Conservation (phyloP, 1,284 basidiomycete genomes). For the Cystobasidium sp. region DNA sequence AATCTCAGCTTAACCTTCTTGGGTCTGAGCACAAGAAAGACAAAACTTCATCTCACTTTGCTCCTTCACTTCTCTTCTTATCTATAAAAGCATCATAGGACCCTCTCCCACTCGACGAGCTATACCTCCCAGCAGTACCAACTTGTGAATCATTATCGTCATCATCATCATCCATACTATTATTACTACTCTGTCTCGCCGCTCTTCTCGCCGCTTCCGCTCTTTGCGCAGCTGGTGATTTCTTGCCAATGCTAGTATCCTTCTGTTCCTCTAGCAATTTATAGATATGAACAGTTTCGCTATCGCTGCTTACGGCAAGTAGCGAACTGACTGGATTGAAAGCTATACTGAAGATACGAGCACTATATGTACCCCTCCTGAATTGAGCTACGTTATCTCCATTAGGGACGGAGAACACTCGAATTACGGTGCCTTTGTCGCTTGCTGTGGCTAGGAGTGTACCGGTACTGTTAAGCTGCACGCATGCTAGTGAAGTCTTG, state of each 20-base stretch:
- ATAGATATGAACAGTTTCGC: slow-evolving; percentile 97
- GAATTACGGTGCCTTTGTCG: slow-evolving; percentile 95
- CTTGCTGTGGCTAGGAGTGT: slow-evolving; percentile 91
- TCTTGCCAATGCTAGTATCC: slow-evolving; percentile 11
- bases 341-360: slow-evolving; percentile 86
- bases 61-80: slow-evolving; percentile 52
- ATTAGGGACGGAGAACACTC: slow-evolving; percentile 88
- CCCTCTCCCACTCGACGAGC: slow-evolving; percentile 47
- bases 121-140: slow-evolving; percentile 27
- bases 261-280: slow-evolving; percentile 65
- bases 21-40: not conserved
- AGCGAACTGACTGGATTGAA: slow-evolving; percentile 85
- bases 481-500: slow-evolving; percentile 86
- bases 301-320: slow-evolving; percentile 86
- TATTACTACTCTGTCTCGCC: slow-evolving; percentile 27
- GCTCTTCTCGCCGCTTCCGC: slow-evolving; percentile 21
- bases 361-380: slow-evolving; percentile 81
- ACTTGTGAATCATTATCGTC: slow-evolving; percentile 48
- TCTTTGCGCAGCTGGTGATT: slow-evolving; percentile 38
- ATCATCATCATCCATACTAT: slow-evolving; percentile 44
- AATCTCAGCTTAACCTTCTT: not conserved
- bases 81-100: slow-evolving; percentile 58
- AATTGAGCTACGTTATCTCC: slow-evolving; percentile 96
- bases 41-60: not conserved
- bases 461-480: slow-evolving; percentile 84